These are phyloP conservation scores for Sanghuangporus sanghuang DNA, from an alignment of 1,284 basidiomycete species.

Conservation along the genomic window DNA sequence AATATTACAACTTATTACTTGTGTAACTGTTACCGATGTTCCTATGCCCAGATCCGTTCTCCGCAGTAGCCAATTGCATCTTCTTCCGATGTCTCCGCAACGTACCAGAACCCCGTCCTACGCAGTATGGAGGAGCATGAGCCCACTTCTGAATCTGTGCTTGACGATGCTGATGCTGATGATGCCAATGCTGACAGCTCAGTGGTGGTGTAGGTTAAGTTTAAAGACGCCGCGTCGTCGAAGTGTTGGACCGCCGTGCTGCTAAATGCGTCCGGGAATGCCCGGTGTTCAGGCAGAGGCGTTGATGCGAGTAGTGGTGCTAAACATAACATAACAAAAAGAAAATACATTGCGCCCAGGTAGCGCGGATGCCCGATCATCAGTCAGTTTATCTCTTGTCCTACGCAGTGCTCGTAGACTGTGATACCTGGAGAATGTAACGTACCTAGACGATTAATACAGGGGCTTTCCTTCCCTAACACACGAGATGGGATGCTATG, in stretches of 20 bases:
- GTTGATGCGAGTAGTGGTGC: constrained; percentile 41
- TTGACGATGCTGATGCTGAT: background rate
- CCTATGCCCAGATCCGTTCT: background rate
- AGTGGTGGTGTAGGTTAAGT: constrained; percentile 11
- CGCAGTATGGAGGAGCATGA: background rate
- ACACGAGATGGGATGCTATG: constrained; percentile 30
- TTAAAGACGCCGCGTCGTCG: constrained; percentile 23
- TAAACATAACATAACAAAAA: constrained; percentile 23
- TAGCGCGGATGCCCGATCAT: background rate
- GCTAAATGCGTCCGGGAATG: constrained; percentile 64
- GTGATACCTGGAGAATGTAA: constrained; percentile 11
- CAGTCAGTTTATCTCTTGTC: background rate
- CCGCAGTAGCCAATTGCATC: background rate
- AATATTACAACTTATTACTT: too few relatives aligned
- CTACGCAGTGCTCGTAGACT: background rate
- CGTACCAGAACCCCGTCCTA: background rate
- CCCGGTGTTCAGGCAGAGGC: constrained; percentile 41
- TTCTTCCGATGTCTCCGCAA: background rate
- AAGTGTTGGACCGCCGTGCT: constrained; percentile 56
- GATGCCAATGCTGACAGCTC: background rate
- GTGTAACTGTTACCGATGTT: background rate
- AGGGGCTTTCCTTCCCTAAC: constrained; percentile 30
- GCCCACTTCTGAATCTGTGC: background rate
- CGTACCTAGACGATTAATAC: constrained; percentile 34
- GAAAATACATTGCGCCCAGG: background rate